phyloP scores from a whole-genome alignment of 768 basidiomycete genomes.

The Mrakia frigida region DNA sequence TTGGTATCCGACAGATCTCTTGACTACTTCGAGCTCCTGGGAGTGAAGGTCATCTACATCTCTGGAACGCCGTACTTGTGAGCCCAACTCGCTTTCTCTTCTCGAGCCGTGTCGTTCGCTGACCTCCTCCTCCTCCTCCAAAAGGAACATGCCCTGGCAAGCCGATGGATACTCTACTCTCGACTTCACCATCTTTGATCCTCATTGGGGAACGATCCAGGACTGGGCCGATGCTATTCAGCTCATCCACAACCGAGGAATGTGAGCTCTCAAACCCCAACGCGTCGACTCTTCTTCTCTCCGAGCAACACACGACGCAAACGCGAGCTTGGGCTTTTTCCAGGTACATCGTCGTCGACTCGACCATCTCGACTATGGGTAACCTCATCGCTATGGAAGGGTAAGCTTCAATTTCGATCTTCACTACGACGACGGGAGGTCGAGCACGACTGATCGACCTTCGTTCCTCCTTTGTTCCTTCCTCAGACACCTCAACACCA shows the following conservation, averaged over 20 bases:
- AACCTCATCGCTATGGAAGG: constrained; percentile 68
- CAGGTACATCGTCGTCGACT: constrained; percentile 76
- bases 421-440: background rate
- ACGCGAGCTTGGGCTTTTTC: background rate
- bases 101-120: background rate
- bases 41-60: constrained; percentile 74
- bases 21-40: constrained; percentile 88
- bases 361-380: constrained; percentile 86
- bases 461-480: background rate
- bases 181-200: constrained; percentile 83
- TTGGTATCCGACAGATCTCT: constrained; percentile 55
- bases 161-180: constrained; percentile 66
- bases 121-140: background rate
- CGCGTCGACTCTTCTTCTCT: background rate
- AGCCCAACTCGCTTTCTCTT: background rate
- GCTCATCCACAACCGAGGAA: constrained; percentile 68
- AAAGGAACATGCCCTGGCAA: constrained; percentile 30
- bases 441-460: background rate
- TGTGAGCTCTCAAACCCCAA: constrained; percentile 48
- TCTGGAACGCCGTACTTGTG: constrained; percentile 72
- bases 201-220: constrained; percentile 78
- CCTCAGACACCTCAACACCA: constrained; percentile 65
- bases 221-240: constrained; percentile 76
- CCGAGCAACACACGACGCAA: background rate
- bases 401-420: constrained; percentile 47